Conservation (phyloP, 495 filamentous ascomycete genomes). For the Aeminium ludgeri region DNA sequence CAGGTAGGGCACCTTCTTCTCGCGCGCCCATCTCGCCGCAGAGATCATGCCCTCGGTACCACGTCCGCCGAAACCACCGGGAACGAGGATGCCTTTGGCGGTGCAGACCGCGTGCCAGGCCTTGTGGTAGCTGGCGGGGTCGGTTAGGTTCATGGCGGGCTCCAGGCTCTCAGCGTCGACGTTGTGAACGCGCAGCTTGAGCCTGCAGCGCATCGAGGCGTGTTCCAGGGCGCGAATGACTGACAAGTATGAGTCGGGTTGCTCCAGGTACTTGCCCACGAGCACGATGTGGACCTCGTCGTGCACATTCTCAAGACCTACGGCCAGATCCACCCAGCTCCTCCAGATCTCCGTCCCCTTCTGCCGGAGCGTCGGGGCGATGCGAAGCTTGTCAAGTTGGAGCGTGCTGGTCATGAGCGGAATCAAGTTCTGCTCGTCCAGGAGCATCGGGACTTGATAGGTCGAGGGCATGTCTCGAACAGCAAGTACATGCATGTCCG, state of each 20-base stretch:
- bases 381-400: conserved; percentile 35
- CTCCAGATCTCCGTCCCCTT: conserved; percentile 52
- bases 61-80: conserved; percentile 81
- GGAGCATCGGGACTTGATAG: conserved; percentile 83
- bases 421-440: conserved; percentile 62
- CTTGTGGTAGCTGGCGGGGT: conserved; percentile 65
- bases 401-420: conserved; percentile 41
- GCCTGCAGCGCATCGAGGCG: conserved; percentile 66
- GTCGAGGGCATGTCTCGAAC: conserved; percentile 75
- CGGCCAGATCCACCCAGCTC: conserved; percentile 53
- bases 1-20: conserved; percentile 63
- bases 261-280: conserved; percentile 77
- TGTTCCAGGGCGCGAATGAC: conserved; percentile 81
- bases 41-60: conserved; percentile 69
- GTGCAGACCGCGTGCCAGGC: conserved; percentile 71
- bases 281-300: conserved; percentile 67
- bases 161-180: conserved; percentile 78
- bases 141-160: conserved; percentile 31
- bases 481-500: conserved; percentile 60
- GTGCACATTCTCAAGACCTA: conserved; percentile 39
- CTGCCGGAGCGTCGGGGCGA: conserved; percentile 30
- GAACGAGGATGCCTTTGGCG: conserved; percentile 48
- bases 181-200: conserved; percentile 65
- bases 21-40: conserved; percentile 67
- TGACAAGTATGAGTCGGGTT: conserved; percentile 70